phyloP scores from a whole-genome alignment of 345 rosid genomes.

The Microcos paniculata region DNA sequence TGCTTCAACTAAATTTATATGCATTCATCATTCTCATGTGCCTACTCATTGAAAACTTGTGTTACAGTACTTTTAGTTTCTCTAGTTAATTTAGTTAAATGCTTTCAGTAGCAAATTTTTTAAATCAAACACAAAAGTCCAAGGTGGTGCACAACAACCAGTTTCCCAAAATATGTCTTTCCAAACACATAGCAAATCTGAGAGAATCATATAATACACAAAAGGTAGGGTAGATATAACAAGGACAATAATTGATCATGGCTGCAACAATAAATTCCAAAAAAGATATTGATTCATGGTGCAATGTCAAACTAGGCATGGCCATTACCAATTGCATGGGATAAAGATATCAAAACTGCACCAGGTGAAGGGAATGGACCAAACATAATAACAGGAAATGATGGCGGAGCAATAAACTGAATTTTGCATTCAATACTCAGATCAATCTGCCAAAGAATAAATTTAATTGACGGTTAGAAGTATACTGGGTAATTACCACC shows the following conservation, averaged over 20 bases:
- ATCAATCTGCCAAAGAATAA: slow-evolving; percentile 64
- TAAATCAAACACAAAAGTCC: background rate
- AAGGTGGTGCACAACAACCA: background rate
- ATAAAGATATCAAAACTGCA: slow-evolving; percentile 70
- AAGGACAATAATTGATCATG: background rate
- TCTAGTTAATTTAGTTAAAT: background rate
- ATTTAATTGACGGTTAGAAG: slow-evolving; percentile 7
- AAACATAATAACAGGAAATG: slow-evolving; percentile 81
- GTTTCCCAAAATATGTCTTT: background rate
- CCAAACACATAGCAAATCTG: slow-evolving; percentile 4
- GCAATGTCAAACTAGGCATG: slow-evolving; percentile 7
- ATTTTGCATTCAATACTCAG: slow-evolving; percentile 59
- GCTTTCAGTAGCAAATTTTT: background rate
- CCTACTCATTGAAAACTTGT: background rate
- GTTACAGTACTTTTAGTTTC: background rate
- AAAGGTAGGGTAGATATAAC: background rate
- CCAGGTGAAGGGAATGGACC: slow-evolving; percentile 79
- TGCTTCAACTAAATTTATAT: background rate
- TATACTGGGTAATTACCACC: too few species aligned
- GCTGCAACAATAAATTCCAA: background rate
- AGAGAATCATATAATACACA: background rate
- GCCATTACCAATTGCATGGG: slow-evolving; percentile 72
- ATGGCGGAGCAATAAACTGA: slow-evolving; percentile 47
- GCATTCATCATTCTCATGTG: background rate
- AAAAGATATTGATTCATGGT: background rate